Evolutionary conservation across 2,329 filamentous ascomycete genomes (phyloP).

Genomic region (Paecilomyces variotii): DNA sequence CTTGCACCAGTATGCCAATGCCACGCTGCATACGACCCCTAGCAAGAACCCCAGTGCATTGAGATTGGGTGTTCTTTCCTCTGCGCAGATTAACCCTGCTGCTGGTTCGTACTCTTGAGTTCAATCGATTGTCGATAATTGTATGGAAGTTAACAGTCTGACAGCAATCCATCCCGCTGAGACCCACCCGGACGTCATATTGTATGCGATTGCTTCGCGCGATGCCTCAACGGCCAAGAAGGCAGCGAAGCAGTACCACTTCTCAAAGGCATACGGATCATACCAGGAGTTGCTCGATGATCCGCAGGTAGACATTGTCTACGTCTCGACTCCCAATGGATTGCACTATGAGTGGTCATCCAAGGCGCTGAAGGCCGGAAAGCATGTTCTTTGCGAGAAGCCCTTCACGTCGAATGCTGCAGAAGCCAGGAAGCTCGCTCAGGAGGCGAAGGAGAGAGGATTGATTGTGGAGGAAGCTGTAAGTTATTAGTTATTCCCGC

Average conservation of each 20-base stretch:
- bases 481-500: not conserved
- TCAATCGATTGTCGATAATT: not conserved
- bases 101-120: constrained; percentile 11
- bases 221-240: constrained; percentile 39
- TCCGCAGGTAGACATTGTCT: constrained; percentile 19
- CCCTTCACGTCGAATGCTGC: constrained; percentile 39
- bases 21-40: constrained; percentile 12
- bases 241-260: constrained; percentile 44
- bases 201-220: constrained; percentile 47
- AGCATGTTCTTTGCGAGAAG: constrained; percentile 51
- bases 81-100: constrained; percentile 16
- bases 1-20: constrained; percentile 16
- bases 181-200: constrained; percentile 46
- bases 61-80: constrained; percentile 16
- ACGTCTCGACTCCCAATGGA: constrained; percentile 20
- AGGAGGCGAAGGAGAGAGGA: constrained; percentile 18
- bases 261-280: constrained; percentile 34
- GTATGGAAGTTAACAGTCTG: not conserved
- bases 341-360: constrained; percentile 39
- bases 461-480: constrained; percentile 8
- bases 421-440: constrained; percentile 40
- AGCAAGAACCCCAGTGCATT: constrained; percentile 14
- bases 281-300: constrained; percentile 15
- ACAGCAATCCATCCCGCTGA: constrained; percentile 38
- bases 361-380: constrained; percentile 41